Evolutionary conservation across 176 grass and related monocot genomes (phyloP).

Genomic region (Triticum monococcum): DNA sequence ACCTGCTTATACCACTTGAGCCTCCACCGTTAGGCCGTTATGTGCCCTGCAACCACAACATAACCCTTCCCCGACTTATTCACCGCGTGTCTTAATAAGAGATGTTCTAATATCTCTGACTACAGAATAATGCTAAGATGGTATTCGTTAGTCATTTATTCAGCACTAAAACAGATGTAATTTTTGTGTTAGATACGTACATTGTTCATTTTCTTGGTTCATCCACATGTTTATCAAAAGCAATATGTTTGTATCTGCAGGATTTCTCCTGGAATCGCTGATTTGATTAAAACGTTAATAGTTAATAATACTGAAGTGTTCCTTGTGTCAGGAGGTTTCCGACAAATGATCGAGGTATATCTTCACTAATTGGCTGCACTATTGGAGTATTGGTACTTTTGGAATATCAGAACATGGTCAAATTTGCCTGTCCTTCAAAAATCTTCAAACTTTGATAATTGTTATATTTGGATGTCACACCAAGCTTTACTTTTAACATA

Average conservation of each 20-base stretch:
- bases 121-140: not conserved
- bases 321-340: slow-evolving; percentile 39
- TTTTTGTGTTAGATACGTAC: not conserved
- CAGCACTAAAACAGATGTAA: not conserved
- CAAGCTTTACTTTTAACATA: slow-evolving; percentile 11
- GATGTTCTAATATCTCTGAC: not conserved
- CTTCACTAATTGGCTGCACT: not conserved
- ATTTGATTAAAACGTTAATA: slow-evolving; percentile 36
- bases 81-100: not conserved
- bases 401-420: not conserved
- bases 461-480: not conserved
- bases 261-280: slow-evolving; percentile 45
- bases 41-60: not conserved
- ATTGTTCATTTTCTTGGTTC: not conserved
- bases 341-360: slow-evolving; percentile 43
- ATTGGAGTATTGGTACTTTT: not conserved
- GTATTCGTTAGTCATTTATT: not conserved
- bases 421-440: not conserved
- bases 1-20: not conserved
- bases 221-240: slow-evolving; percentile 1
- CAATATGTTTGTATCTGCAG: slow-evolving; percentile 17
- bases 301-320: slow-evolving; percentile 35
- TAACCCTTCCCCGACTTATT: not conserved
- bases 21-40: not conserved
- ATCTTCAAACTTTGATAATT: not conserved